Evolutionary conservation across 2,329 filamentous ascomycete species (phyloP), one percentile per base, ranked within the genome.

Genomic region (Neofusicoccum kwambonambiense): DNA sequence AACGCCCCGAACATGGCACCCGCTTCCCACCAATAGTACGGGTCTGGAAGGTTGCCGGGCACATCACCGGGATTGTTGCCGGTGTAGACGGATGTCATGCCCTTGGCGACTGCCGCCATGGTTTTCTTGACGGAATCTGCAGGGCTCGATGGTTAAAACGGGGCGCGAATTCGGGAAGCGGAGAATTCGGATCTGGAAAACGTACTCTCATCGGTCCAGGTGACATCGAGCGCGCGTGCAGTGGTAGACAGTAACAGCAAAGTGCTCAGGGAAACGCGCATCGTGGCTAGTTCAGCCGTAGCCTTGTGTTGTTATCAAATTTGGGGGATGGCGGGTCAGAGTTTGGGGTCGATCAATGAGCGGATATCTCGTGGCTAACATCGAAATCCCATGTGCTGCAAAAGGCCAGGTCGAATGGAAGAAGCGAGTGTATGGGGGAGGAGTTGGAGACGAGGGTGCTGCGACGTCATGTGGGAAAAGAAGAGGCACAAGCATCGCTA

Each of bases 1-100:
- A 79, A 69, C 13, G 74, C 70, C 50, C 70, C 73, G 67, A 75
- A 79, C 74, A 79, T 77, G 65, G 76, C 77, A 45, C 77, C 77
- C 15, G 73, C 75, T 68, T 79, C 76, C 77, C 77, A 79, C 77
- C 77, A 79, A 69, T 76, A 80, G 71, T 80, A 80, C 4, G 77
- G 77, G 37, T 74, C 73, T 27, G 77, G 78, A 52, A 80, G 82
- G 69, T 90, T 85, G 60, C 83, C 87, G 19, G 64, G 64, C 11
- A 62, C 57, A 31, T 65, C 64, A 9, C 64, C 64, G 8, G 64
- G 56, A 8, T 34, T 17, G 64, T 65, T 47, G 8, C 64, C 64
- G 12, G 64, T 65, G 42, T 65, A 65, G 50, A 56, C 62, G 19
- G 49, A 49, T 9, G 44, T 50, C 64, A 65, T 65, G 12, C 57